A percentile compares a stretch with the other conserved stretches of the same genome.
Evolutionary conservation across 2,329 filamentous ascomycete genomes (phyloP).

Genomic region (Helicocarpus griseus): DNA sequence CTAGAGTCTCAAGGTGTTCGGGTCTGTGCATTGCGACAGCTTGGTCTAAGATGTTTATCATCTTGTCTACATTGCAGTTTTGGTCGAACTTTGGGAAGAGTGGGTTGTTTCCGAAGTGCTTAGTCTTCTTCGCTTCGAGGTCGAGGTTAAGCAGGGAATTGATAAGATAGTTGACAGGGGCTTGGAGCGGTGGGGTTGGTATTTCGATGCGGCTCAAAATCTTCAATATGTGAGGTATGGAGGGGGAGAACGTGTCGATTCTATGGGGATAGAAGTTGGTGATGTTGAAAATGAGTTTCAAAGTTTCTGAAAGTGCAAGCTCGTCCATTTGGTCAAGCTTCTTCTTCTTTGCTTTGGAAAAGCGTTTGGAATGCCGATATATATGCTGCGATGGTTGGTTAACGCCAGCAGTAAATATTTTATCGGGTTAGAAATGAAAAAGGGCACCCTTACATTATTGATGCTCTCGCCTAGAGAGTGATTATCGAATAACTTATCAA

Average conservation of each 20-base stretch:
- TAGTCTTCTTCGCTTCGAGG: conserved; percentile 46
- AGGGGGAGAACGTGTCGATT: conserved; percentile 52
- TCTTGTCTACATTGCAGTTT: conserved; percentile 50
- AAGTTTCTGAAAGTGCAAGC: conserved; percentile 71
- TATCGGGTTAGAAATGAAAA: neutral
- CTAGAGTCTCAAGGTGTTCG: conserved; percentile 60
- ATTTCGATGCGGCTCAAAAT: conserved; percentile 56
- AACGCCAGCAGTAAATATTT: neutral
- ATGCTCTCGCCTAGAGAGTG: conserved; percentile 60
- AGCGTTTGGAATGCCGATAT: conserved; percentile 55
- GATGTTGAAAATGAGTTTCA: conserved; percentile 85
- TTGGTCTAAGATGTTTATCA: conserved; percentile 61
- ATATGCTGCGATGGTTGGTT: conserved; percentile 44
- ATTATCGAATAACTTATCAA: conserved; percentile 55
- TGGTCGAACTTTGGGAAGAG: conserved; percentile 58
- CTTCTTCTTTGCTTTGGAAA: conserved; percentile 32
- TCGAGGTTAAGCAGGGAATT: conserved; percentile 77
- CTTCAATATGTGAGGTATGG: conserved; percentile 59
- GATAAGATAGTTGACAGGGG: conserved; percentile 60
- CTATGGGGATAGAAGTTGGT: conserved; percentile 62
- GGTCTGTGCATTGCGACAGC: conserved; percentile 56
- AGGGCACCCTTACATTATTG: conserved; percentile 34
- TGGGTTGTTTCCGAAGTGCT: conserved; percentile 36
- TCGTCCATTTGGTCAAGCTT: conserved; percentile 48
- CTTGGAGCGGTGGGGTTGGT: conserved; percentile 57